Evolutionary conservation across 208 protist genomes (phyloP), one percentile per base, ranked within the genome.

Genomic region (Leishmania amazonensis): DNA sequence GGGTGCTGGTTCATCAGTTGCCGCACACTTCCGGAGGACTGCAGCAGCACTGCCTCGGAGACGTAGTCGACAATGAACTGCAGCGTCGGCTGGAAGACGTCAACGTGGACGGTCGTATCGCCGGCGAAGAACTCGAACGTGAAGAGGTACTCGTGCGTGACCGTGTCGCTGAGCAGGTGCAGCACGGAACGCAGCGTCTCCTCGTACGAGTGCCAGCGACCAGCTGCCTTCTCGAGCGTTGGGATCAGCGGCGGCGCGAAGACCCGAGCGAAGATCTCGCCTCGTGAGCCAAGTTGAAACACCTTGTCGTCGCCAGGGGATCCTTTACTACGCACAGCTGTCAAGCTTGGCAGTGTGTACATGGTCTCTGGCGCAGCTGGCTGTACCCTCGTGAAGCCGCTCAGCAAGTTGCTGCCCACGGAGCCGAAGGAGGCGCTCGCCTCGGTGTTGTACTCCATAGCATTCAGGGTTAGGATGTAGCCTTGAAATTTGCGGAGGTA

Each of bases 61-160:
- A 97, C 73, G 75, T 97, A 97, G 78, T 96, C 90, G 8, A 97
- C 84, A 28, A 97, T 81, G 67, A 95, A 96, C 77, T 97, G 91
- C 78, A 96, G 80, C 1, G 89, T 94, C 5, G 92, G 92, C 60
- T 88, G 89, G 49, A 96, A 95, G 3, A 95, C 92, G 71, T 94
- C 90, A 0, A 90, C 87, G 83, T 93, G 94, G 35, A 97, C 89
- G 74, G 91, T 89, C 85, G 90, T 93, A 81, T 96, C 92, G 45
- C 94, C 94, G 9, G 87, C 86, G 68, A 97, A 97, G 78, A 97
- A 96, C 60, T 88, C 83, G 76, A 95, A 96, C 2, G 91, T 94
- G 84, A 97, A 97, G 80, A 97, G 87, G 81, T 95, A 97, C 87
- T 97, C 94, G 83, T 96, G 94, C 19, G 91, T 94, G 54, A 97